Percentiles rank a stretch among this genome's conserved stretches.
Evolutionary conservation across 2,329 filamentous ascomycete genomes (phyloP).

Genomic region (Sarocladium kiliense): DNA sequence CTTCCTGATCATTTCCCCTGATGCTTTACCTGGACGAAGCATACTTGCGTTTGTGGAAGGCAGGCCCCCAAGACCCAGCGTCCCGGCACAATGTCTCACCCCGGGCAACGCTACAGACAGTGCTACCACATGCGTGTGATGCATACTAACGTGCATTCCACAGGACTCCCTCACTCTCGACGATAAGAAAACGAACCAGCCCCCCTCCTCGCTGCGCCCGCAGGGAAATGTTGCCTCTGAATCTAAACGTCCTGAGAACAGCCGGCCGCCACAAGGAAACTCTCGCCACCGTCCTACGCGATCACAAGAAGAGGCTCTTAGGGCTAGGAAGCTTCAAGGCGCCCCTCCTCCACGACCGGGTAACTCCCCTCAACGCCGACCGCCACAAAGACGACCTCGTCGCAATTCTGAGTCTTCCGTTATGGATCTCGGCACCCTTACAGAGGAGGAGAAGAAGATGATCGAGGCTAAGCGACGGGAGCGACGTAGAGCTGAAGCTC

Average conservation of each 20-base stretch:
- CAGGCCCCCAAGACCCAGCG: background rate
- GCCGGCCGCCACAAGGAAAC: slow-evolving; percentile 17
- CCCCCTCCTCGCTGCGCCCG: slow-evolving; percentile 33
- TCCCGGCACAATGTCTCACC: background rate
- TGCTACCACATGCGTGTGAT: slow-evolving; percentile 2
- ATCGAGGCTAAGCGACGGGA: slow-evolving; percentile 29
- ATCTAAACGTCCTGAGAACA: slow-evolving; percentile 8
- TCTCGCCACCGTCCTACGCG: slow-evolving; percentile 53
- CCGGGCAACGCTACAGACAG: background rate
- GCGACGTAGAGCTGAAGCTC: slow-evolving; percentile 17
- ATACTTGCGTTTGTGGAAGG: background rate
- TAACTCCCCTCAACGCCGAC: slow-evolving; percentile 33
- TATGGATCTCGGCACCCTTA: slow-evolving; percentile 53
- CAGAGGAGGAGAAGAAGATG: slow-evolving; percentile 44
- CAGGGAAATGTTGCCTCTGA: slow-evolving; percentile 17
- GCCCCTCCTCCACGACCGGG: slow-evolving; percentile 25
- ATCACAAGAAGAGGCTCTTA: slow-evolving; percentile 62
- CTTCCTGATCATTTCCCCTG: background rate
- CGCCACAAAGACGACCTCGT: slow-evolving; percentile 47
- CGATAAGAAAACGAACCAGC: slow-evolving; percentile 43
- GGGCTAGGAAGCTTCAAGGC: slow-evolving; percentile 37
- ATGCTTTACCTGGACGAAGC: background rate
- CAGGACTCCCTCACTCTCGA: slow-evolving; percentile 66
- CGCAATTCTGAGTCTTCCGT: slow-evolving; percentile 79
- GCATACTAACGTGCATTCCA: slow-evolving; percentile 12